Evolutionary conservation across 345 rosid species (phyloP).

Genomic region (Streptanthus diversifolius): DNA sequence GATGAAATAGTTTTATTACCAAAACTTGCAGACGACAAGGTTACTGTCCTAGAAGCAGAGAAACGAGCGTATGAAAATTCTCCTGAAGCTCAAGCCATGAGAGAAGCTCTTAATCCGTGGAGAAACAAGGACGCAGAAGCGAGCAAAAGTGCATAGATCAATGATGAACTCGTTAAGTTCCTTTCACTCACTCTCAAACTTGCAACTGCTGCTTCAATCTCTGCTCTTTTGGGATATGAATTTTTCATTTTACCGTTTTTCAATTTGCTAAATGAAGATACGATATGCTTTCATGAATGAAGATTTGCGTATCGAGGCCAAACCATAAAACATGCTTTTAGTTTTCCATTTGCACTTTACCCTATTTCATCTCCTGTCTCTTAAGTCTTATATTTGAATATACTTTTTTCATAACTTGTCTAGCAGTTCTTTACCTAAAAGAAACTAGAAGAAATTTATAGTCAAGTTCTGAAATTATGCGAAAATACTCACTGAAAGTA

Average conservation of each 20-base stretch:
- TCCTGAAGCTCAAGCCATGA: constrained; percentile 67
- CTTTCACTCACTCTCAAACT: not conserved
- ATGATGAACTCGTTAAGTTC: not conserved
- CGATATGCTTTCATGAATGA: not conserved
- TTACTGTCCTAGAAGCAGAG: constrained; percentile 78
- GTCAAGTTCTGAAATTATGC: not conserved
- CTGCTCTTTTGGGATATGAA: not conserved
- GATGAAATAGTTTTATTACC: not conserved
- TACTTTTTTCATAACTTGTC: not conserved
- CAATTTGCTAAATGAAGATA: not conserved
- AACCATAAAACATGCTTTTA: not conserved
- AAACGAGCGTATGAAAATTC: constrained; percentile 74
- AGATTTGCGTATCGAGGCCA: not conserved
- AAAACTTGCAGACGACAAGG: constrained; percentile 67
- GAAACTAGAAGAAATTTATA: not conserved
- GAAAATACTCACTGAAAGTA: not conserved
- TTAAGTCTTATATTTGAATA: not conserved
- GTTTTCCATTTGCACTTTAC: not conserved
- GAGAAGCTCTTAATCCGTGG: constrained; percentile 90
- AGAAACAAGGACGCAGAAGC: constrained; percentile 52
- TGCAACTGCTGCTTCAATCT: not conserved
- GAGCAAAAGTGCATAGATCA: constrained; percentile 34
- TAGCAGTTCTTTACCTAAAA: not conserved
- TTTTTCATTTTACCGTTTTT: not conserved
- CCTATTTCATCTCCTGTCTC: not conserved